phyloP scores from a whole-genome alignment of 2,329 filamentous ascomycete species.

The Colletotrichum sp. region DNA sequence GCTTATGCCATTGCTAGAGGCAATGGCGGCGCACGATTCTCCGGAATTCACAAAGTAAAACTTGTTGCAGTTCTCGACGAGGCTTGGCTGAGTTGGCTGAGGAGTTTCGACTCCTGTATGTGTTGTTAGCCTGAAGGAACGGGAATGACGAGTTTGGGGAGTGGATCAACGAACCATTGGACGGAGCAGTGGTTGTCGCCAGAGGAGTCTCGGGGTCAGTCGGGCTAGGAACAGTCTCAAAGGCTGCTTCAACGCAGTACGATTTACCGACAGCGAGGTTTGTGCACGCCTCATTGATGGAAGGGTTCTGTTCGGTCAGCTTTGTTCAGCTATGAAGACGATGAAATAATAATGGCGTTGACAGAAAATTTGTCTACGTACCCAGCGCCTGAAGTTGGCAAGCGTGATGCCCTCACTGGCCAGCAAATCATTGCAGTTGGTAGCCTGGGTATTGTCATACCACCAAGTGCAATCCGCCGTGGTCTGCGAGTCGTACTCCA shows the following conservation, averaged over 20 bases:
- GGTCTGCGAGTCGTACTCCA: neutral
- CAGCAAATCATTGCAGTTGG: neutral
- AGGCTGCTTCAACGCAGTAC: neutral
- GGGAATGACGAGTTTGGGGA: neutral
- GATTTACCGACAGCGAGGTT: neutral
- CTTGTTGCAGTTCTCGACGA: neutral
- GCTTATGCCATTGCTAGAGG: slow-evolving; percentile 10
- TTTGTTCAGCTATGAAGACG: neutral
- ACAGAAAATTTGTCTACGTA: neutral
- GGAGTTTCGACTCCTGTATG: neutral
- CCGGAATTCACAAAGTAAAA: neutral
- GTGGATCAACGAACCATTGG: neutral
- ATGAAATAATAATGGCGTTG: fast-evolving
- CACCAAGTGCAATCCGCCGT: neutral
- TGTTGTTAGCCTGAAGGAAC: neutral
- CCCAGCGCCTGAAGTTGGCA: neutral
- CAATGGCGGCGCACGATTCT: neutral
- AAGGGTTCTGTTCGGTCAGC: neutral
- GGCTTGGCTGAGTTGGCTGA: neutral
- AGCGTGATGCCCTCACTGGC: neutral
- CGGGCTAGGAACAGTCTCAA: neutral
- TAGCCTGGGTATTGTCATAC: neutral
- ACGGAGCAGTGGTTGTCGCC: neutral
- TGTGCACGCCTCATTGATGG: neutral
- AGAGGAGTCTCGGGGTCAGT: neutral